These are phyloP conservation scores for Rhexocercosporidium sp. DNA, from an alignment of 2,329 filamentous ascomycete species.

Conservation along the genomic window DNA sequence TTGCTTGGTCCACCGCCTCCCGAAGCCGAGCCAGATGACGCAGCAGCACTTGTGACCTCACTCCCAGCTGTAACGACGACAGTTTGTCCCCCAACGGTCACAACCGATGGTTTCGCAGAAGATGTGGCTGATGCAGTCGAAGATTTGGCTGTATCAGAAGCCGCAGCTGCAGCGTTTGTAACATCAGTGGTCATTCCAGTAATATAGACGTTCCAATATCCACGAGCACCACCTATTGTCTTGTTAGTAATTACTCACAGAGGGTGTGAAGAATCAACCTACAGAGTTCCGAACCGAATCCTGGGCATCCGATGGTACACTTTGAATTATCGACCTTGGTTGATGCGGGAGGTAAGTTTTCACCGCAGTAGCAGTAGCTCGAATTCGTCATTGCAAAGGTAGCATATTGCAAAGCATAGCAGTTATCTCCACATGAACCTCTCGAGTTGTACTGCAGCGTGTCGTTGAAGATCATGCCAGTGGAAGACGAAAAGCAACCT, in stretches of 20 bases:
- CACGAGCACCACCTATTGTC: constrained; percentile 36
- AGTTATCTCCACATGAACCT: constrained; percentile 34
- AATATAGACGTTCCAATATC: constrained; percentile 37
- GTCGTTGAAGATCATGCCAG: constrained; percentile 34
- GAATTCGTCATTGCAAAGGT: constrained; percentile 36
- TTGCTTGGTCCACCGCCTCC: constrained; percentile 46
- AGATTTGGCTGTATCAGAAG: constrained; percentile 17
- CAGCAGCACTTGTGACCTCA: constrained; percentile 13
- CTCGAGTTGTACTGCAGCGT: constrained; percentile 38
- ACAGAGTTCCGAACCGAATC: constrained; percentile 39
- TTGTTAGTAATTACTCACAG: constrained; percentile 22
- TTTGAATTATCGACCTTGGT: constrained; percentile 28
- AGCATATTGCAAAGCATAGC: constrained; percentile 12
- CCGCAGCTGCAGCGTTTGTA: constrained; percentile 23
- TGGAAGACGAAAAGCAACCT: constrained; percentile 39
- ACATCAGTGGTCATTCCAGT: constrained; percentile 32
- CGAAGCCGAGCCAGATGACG: constrained; percentile 17
- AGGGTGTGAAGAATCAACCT: constrained; percentile 15
- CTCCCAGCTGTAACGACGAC: constrained; percentile 38
- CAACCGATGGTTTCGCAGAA: constrained; percentile 34
- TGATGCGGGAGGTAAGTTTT: constrained; percentile 33
- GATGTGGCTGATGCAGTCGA: constrained; percentile 27
- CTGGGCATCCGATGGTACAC: constrained; percentile 38
- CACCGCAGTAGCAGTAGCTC: constrained; percentile 41
- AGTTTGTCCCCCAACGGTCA: constrained; percentile 39